Evolutionary conservation across 495 filamentous ascomycete genomes (phyloP).

Genomic region (Astrothelium macrocarpum): DNA sequence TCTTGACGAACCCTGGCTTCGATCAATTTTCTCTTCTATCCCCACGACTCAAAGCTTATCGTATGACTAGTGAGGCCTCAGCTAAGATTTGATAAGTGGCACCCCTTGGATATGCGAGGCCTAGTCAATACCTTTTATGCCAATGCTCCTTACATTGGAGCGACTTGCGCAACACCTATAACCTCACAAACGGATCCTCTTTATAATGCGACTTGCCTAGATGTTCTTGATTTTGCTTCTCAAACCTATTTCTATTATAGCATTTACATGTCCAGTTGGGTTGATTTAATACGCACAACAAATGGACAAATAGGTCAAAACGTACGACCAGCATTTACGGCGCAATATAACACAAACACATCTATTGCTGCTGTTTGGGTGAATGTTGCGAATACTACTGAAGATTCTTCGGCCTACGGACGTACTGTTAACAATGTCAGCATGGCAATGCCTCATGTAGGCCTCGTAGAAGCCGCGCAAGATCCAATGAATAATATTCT

Average conservation of each 20-base stretch:
- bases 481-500: constrained; percentile 51
- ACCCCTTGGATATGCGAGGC: constrained; percentile 39
- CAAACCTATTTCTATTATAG: constrained; percentile 48
- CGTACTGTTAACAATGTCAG: constrained; percentile 63
- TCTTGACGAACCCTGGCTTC: neutral
- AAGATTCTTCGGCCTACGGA: constrained; percentile 34
- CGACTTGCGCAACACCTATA: constrained; percentile 54
- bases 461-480: constrained; percentile 50
- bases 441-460: constrained; percentile 62
- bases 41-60: neutral
- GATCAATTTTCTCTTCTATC: neutral
- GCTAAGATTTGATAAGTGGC: constrained; percentile 43
- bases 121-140: constrained; percentile 49
- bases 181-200: constrained; percentile 27
- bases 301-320: constrained; percentile 33
- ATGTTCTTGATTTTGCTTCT: constrained; percentile 50
- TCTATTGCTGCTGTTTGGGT: constrained; percentile 55
- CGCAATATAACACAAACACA: constrained; percentile 54
- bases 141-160: constrained; percentile 43
- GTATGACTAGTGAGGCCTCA: constrained; percentile 48
- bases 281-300: constrained; percentile 26
- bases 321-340: constrained; percentile 42
- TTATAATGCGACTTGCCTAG: constrained; percentile 47
- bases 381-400: constrained; percentile 37
- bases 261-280: constrained; percentile 42